A percentile compares a stretch with the other conserved stretches of the same genome.
Conservation (phyloP, 345 rosid species). For the Psidium guajava region DNA sequence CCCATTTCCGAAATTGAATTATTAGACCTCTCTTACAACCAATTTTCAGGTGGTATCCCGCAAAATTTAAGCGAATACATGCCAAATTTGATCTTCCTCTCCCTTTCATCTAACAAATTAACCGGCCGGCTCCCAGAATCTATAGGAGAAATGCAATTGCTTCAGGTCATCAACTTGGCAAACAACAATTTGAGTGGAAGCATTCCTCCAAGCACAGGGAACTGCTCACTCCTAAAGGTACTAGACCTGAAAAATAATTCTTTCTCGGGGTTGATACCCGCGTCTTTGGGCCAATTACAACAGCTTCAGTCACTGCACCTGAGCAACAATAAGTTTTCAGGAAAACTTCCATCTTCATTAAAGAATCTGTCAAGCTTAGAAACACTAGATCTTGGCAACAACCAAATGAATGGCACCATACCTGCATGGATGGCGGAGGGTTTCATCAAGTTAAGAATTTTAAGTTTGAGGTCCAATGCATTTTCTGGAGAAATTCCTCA, state of each 20-base stretch:
- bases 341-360: constrained; percentile 17
- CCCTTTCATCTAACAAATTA: constrained; percentile 16
- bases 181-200: constrained; percentile 17
- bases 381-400: constrained; percentile 28
- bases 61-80: constrained; percentile 4
- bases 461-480: constrained; percentile 11
- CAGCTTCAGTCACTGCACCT: constrained; percentile 16
- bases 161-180: constrained; percentile 25
- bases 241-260: constrained; percentile 19
- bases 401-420: constrained; percentile 16
- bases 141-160: constrained; percentile 14
- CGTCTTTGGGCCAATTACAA: constrained; percentile 12
- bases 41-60: constrained; percentile 16
- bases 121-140: constrained; percentile 22
- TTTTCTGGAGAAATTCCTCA: constrained; percentile 24
- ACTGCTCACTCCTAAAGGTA: constrained; percentile 10
- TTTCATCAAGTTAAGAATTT: constrained; percentile 10
- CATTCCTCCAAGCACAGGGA: constrained; percentile 17
- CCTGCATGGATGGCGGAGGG: constrained; percentile 21
- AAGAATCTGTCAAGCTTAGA: constrained; percentile 16
- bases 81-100: constrained; percentile 12
- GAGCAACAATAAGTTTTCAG: constrained; percentile 16
- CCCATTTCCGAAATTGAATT: constrained; percentile 5
- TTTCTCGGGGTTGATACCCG: constrained; percentile 18
- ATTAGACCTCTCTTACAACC: constrained; percentile 23